These are phyloP conservation scores for Trichoderma afroharzianum DNA, from an alignment of 2,329 filamentous ascomycete genomes.

Conservation along the genomic window DNA sequence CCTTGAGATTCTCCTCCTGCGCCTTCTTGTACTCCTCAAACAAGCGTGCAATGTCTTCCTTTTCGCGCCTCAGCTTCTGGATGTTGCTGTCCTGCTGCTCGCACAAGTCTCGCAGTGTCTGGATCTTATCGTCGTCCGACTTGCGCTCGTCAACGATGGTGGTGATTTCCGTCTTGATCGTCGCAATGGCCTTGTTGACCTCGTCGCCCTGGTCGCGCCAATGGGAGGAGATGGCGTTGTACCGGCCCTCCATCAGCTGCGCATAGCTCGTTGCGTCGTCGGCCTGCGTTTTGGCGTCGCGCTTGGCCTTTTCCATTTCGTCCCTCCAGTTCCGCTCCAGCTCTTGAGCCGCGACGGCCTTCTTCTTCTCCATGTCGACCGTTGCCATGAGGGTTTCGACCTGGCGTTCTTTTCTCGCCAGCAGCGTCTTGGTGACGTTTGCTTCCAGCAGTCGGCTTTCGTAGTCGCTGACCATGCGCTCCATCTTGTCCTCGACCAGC, in stretches of 20 bases:
- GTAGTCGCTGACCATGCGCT: conserved; percentile 63
- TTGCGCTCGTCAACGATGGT: conserved; percentile 52
- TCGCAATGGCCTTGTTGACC: conserved; percentile 49
- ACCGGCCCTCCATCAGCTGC: conserved; percentile 65
- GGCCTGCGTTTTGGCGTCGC: conserved; percentile 59
- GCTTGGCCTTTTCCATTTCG: conserved; percentile 59
- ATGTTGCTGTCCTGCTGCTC: conserved; percentile 71
- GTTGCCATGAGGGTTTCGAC: conserved; percentile 64
- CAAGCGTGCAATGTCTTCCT: conserved; percentile 55
- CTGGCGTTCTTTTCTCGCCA: conserved; percentile 71
- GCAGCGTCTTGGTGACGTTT: conserved; percentile 65
- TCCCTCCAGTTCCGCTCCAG: conserved; percentile 60
- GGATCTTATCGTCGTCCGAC: conserved; percentile 60
- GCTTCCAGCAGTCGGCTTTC: conserved; percentile 67
- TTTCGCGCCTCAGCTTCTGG: conserved; percentile 56
- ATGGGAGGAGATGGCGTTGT: conserved; percentile 63
- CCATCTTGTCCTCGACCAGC: conserved; percentile 68
- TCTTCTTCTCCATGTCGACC: conserved; percentile 61
- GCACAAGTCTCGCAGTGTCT: conserved; percentile 62
- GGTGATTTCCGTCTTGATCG: conserved; percentile 52
- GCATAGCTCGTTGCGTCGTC: conserved; percentile 64
- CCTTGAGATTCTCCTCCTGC: conserved; percentile 58
- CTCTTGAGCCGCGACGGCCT: conserved; percentile 55
- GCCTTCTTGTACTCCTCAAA: conserved; percentile 63
- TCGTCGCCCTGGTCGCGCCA: conserved; percentile 65